Evolutionary conservation across 768 basidiomycete genomes (phyloP).

Genomic region (Serendipita sp.): DNA sequence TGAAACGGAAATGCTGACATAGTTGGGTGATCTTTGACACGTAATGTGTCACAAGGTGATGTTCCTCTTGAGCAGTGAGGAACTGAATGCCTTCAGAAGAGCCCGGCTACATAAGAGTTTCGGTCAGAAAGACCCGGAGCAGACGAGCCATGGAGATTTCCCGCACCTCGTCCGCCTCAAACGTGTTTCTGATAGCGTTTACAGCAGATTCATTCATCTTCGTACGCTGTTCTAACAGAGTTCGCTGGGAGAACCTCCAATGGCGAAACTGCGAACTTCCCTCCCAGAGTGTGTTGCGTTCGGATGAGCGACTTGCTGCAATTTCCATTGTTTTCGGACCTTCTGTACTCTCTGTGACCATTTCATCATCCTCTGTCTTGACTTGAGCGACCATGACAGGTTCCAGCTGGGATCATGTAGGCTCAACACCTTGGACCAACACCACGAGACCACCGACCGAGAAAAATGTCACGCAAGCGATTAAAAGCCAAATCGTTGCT

Average conservation of each 20-base stretch:
- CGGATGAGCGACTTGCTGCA: neutral
- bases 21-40: conserved; percentile 70
- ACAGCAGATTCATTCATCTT: conserved; percentile 64
- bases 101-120: conserved; percentile 34
- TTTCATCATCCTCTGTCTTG: too few relatives aligned
- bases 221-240: conserved; percentile 41
- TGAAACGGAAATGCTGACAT: conserved; percentile 71
- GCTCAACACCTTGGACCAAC: neutral
- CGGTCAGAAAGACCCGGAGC: conserved; percentile 3
- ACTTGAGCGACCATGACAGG: too few relatives aligned
- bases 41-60: conserved; percentile 77
- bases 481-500: neutral
- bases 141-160: neutral
- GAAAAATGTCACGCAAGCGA: neutral
- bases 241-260: conserved; percentile 72
- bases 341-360: neutral
- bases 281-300: conserved; percentile 33
- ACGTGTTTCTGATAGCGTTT: conserved; percentile 53
- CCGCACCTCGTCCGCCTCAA: conserved; percentile 63
- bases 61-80: conserved; percentile 67
- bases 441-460: neutral
- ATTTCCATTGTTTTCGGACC: neutral
- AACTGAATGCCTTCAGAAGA: conserved; percentile 53
- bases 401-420: too few relatives aligned
- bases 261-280: conserved; percentile 66